These are phyloP conservation scores for Irpex sp. DNA, from an alignment of 1,284 basidiomycete species.

Conservation along the genomic window DNA sequence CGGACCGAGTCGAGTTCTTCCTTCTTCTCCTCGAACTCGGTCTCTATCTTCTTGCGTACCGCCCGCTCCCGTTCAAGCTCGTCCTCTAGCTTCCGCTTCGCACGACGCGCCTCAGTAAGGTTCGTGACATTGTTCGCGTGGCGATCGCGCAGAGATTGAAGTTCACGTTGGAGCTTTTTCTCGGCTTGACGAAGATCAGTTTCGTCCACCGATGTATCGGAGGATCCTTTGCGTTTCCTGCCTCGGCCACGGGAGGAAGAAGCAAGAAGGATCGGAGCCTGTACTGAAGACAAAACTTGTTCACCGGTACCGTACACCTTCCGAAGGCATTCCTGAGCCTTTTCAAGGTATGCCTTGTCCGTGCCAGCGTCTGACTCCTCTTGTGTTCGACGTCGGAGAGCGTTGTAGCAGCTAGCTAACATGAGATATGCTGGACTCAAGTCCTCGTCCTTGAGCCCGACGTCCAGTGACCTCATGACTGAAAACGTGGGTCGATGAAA, in stretches of 20 bases:
- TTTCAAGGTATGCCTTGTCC: conserved; percentile 32
- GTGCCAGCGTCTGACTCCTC: conserved; percentile 20
- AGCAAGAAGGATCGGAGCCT: background rate
- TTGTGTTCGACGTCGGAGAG: conserved; percentile 31
- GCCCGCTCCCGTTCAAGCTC: conserved; percentile 34
- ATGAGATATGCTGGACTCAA: conserved; percentile 49
- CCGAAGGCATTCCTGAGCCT: conserved; percentile 44
- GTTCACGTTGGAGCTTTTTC: conserved; percentile 31
- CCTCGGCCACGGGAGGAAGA: background rate
- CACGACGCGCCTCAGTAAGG: conserved; percentile 31
- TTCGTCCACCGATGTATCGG: background rate
- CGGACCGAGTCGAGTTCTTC: conserved; percentile 31
- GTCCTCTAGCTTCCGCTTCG: conserved; percentile 47
- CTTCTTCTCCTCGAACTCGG: conserved; percentile 32
- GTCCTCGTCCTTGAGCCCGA: conserved; percentile 32
- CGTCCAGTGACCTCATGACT: conserved; percentile 36
- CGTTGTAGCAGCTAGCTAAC: conserved; percentile 49
- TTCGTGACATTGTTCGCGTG: conserved; percentile 23
- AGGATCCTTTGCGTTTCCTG: background rate
- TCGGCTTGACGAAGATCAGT: background rate
- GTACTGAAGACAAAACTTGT: background rate
- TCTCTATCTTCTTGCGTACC: conserved; percentile 40
- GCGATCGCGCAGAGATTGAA: conserved; percentile 37
- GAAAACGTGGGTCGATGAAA: conserved; percentile 1
- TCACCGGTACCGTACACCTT: conserved; percentile 41